These are phyloP conservation scores for Stentor coeruleus DNA, from an alignment of 73 alveolate genomes.

Conservation along the genomic window DNA sequence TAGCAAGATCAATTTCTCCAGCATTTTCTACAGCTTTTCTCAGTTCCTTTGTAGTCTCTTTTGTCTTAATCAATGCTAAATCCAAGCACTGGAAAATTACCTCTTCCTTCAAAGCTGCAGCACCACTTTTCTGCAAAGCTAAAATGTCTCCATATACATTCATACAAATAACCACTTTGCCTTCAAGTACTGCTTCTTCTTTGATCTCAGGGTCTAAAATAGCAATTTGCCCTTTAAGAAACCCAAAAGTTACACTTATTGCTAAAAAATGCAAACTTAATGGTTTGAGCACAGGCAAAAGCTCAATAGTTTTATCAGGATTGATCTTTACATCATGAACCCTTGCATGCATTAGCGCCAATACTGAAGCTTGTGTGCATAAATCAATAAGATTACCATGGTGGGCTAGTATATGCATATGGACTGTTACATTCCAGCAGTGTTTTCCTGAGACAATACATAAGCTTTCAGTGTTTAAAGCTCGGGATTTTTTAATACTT, in stretches of 20 bases:
- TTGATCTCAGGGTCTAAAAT: constrained; percentile 1
- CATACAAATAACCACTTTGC: background rate
- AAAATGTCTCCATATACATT: constrained; percentile 15
- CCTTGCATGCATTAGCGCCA: background rate
- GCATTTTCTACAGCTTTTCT: background rate
- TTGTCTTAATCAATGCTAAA: background rate
- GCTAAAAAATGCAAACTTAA: constrained; percentile 8
- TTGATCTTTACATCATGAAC: background rate
- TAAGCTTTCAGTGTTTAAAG: background rate
- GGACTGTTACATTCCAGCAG: background rate
- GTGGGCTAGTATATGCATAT: constrained; percentile 7
- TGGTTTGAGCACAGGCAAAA: background rate
- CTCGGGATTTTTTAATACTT: background rate
- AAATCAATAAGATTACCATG: background rate
- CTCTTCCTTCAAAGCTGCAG: background rate
- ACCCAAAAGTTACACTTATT: constrained; percentile 9
- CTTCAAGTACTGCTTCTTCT: constrained; percentile 15
- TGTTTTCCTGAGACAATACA: constrained; percentile 16
- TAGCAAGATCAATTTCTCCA: background rate
- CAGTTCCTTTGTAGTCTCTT: background rate
- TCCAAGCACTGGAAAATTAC: constrained; percentile 3
- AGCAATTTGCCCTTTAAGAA: background rate
- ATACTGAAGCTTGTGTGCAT: background rate
- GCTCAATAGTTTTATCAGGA: background rate
- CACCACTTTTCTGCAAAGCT: constrained; percentile 9